phyloP scores from a whole-genome alignment of 331 rosid genomes.

The Acacia concinna region DNA sequence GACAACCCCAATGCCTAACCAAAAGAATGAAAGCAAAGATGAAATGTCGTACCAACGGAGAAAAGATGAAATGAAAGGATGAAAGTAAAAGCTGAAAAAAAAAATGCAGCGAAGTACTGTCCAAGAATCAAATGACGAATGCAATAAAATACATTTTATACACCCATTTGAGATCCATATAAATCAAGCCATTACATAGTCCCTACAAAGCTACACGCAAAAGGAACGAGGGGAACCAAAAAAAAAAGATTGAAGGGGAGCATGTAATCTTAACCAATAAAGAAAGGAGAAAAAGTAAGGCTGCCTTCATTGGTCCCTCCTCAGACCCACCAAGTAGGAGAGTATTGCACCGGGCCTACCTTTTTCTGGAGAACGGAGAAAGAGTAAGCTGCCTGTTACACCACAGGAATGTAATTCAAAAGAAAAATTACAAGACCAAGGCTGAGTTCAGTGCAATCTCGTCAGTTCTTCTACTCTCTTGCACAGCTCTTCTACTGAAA shows the following conservation, averaged over 20 bases:
- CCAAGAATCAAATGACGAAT: background rate
- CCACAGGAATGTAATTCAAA: background rate
- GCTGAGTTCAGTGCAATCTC: slow-evolving; percentile 54
- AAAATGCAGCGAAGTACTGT: background rate
- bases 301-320: background rate
- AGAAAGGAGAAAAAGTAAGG: background rate
- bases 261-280: background rate
- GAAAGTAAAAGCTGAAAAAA: background rate
- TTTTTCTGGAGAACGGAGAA: too few relatives aligned
- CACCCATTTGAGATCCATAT: background rate
- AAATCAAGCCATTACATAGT: background rate
- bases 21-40: background rate
- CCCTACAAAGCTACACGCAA: background rate
- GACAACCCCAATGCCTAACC: background rate
- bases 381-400: background rate
- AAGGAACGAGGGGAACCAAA: background rate
- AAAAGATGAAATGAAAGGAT: background rate
- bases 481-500: slow-evolving; percentile 67
- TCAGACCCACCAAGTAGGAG: too few relatives aligned
- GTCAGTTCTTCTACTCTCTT: slow-evolving; percentile 76
- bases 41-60: too few relatives aligned
- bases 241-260: background rate
- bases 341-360: too few relatives aligned
- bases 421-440: background rate
- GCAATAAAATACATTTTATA: background rate